Evolutionary conservation across 805 yeast genomes (phyloP).

Genomic region (Lachancea dasiensis): DNA sequence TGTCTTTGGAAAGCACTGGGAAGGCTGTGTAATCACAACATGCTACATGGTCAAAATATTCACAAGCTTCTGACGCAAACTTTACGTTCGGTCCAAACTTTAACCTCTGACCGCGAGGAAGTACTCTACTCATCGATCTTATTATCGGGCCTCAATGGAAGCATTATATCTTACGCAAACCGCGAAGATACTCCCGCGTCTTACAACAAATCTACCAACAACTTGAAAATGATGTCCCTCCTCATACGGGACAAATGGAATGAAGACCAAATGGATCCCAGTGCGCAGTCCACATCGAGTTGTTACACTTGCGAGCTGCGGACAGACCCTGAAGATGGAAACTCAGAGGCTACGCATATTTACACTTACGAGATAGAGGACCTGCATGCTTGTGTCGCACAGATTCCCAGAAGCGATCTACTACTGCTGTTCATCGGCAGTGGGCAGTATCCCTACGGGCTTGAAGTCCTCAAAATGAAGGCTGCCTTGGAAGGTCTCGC

Average conservation of each 20-base stretch:
- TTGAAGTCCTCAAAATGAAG: constrained; percentile 29
- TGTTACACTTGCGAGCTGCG: constrained; percentile 14
- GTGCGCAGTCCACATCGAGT: constrained; percentile 13
- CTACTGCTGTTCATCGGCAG: constrained; percentile 25
- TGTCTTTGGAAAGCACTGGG: background rate
- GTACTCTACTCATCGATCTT: constrained; percentile 25
- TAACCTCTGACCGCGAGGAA: constrained; percentile 12
- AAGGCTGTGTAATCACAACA: constrained; percentile 1
- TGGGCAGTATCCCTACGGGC: constrained; percentile 27
- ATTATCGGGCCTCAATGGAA: constrained; percentile 25
- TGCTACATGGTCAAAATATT: constrained; percentile 24
- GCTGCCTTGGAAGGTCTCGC: constrained; percentile 19
- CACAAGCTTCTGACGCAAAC: constrained; percentile 17
- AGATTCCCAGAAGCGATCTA: constrained; percentile 27
- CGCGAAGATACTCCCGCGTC: constrained; percentile 8
- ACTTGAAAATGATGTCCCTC: constrained; percentile 30
- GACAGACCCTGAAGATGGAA: no score
- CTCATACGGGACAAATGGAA: constrained; percentile 31
- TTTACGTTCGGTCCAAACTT: constrained; percentile 17
- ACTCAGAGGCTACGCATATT: constrained; percentile 17
- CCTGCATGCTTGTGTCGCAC: constrained; percentile 27
- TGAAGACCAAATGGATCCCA: constrained; percentile 22
- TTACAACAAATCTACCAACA: constrained; percentile 20
- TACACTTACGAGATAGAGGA: constrained; percentile 32
- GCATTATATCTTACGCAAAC: constrained; percentile 25